A percentile compares a stretch with the other conserved stretches of the same genome.
These are phyloP conservation scores for Aspergillus quadrilineatus DNA, from an alignment of 2,329 filamentous ascomycete genomes.

Conservation along the genomic window DNA sequence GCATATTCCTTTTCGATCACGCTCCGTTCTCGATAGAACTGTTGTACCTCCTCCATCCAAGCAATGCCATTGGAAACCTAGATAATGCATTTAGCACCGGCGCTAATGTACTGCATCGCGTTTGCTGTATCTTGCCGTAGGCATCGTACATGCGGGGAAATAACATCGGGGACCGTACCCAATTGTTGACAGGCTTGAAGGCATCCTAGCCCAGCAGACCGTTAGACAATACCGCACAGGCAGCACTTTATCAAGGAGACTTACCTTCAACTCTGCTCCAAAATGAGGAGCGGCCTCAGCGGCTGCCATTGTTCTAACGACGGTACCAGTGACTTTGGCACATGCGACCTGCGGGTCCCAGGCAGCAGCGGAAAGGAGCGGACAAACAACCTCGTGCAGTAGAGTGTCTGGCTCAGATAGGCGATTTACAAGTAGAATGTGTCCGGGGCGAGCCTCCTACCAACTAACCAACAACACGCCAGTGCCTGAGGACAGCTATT, in stretches of 20 bases:
- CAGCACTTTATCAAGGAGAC: background rate
- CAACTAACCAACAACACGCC: background rate
- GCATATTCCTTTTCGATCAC: conserved; percentile 96
- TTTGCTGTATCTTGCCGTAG: conserved; percentile 4
- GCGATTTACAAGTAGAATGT: background rate
- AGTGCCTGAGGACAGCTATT: conserved; percentile 9
- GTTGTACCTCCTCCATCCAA: conserved; percentile 95
- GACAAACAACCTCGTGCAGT: background rate
- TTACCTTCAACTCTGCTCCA: conserved; percentile 89
- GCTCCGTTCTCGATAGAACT: conserved; percentile 94
- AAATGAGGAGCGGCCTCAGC: conserved; percentile 82
- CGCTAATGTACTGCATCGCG: background rate
- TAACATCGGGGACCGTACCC: conserved; percentile 54
- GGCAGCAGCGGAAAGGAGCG: conserved; percentile 3
- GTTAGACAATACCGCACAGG: conserved; percentile 22
- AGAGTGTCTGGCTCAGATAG: background rate
- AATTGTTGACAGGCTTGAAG: conserved; percentile 91
- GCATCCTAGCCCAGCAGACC: conserved; percentile 66
- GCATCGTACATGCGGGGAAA: conserved; percentile 15
- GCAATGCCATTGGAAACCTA: conserved; percentile 78
- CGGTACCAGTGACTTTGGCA: conserved; percentile 19
- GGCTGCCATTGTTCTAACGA: conserved; percentile 65
- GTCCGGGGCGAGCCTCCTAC: background rate
- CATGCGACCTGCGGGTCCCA: conserved; percentile 24
- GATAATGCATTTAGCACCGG: conserved; percentile 16